A percentile compares a stretch with the other conserved stretches of the same genome.
Evolutionary conservation across 768 basidiomycete species (phyloP).

Genomic region (Tylopilus balloui): DNA sequence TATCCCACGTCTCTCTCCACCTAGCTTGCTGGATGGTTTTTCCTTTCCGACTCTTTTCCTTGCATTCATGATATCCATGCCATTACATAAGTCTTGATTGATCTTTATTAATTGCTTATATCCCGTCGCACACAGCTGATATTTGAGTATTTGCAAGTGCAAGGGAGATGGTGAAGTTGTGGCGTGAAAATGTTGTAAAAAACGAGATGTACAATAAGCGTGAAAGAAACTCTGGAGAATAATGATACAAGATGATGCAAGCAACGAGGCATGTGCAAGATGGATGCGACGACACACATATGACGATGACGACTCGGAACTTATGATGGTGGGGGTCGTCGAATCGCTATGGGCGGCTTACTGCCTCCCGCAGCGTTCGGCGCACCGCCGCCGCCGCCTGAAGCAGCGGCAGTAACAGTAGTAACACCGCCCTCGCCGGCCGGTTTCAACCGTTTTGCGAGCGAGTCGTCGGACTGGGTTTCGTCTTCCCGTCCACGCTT

Average conservation of each 20-base stretch:
- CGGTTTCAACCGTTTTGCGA: constrained; percentile 65
- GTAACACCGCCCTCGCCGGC: constrained; percentile 24
- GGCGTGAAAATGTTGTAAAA: neutral
- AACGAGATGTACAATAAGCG: neutral
- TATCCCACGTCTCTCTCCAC: constrained; percentile 2
- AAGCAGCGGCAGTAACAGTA: neutral
- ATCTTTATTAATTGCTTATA: constrained; percentile 20
- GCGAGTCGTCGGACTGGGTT: constrained; percentile 45
- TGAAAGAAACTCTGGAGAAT: neutral
- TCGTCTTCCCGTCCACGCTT: constrained; percentile 64
- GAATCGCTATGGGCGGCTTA: constrained; percentile 34
- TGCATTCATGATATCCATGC: constrained; percentile 5
- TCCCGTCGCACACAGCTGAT: neutral
- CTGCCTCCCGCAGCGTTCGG: constrained; percentile 9
- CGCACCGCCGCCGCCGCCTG: neutral
- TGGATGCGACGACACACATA: neutral
- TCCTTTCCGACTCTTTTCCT: neutral
- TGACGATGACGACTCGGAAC: no score
- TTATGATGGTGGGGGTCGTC: constrained; percentile 28
- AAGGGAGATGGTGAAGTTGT: no score
- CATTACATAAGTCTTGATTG: neutral
- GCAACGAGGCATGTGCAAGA: neutral
- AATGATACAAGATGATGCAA: neutral
- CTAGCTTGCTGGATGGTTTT: no score
- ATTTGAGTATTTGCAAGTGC: neutral